Evolutionary conservation across 495 filamentous ascomycete genomes (phyloP), one percentile per base, ranked within the genome.

Genomic region (Tuber magnatum): DNA sequence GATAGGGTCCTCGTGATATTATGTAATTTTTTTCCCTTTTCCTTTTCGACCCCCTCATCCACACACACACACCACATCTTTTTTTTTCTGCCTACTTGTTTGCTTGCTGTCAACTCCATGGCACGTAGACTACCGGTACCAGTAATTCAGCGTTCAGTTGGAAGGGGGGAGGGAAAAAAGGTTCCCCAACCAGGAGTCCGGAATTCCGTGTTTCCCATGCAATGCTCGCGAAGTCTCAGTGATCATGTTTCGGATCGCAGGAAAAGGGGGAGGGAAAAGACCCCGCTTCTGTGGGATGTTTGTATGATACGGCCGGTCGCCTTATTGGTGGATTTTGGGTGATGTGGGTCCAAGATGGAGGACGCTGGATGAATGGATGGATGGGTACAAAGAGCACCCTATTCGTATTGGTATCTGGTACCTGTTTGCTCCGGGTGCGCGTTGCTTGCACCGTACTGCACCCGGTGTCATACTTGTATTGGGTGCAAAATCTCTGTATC

Each of bases 241-340:
- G 56, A 65, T 65, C 56, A 32, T 65, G 56, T 65, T 65, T 65
- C 56, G 56, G 56, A 65, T 65, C 56, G 56, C 56, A 65, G 28
- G 12, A 32, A 32, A 4, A 65, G 56, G 14, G 24, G 18, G 56
- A 65, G 14, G 14, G 28, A 1, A 32, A 61, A 32, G 56, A 65
- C 56, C 56, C 56, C 56, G 56, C 56, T 65, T 65, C 56, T 65
- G 56, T 65, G 56, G 32, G 56, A 65, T 65, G 56, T 32, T 65
- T 65, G 56, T 65, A 32, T 65, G 56, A 32, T 28, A 65, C 32
- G n/a, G 0, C 56, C 14, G 10, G 56, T 18, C 16, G 56, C 32
- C 56, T 35, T 28, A 65, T 65, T 65, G 56, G 56, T 18, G 28
- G 56, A 0, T 16, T 3, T 12, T 35, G 56, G 56, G 56, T 16